Base-by-base conservation (phyloP, 495 filamentous ascomycete species). In the Jackrogersella multiformis region DNA sequence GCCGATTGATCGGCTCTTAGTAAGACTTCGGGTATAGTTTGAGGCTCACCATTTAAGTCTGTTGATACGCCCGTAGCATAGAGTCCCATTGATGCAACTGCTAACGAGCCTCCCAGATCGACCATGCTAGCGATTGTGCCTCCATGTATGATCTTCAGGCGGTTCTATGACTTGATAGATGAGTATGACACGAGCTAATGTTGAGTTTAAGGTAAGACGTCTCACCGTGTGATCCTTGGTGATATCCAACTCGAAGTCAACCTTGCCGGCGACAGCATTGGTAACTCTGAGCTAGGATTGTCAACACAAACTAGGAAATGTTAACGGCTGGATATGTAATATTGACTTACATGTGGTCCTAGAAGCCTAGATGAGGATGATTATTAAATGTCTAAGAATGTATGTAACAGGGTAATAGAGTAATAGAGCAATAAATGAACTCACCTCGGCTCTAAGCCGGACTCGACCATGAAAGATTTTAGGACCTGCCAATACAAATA, bases 41-140 rank as follows among this genome's bases (percentile, higher is more conserved):
- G 20, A 9, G 2, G 24, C 80, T 65, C 78, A 93, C 92, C 90
- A 69, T 91, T 97, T 8, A 99, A 72, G 74, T 99, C 95, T 0
- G 95, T 97, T 0, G 92, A 93, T 5, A 99, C 94, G 6, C 95
- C 95, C 0, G 95, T 99, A 20, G 92, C 85, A 71, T 88, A 96
- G 0, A 96, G 80, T 0, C 95, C 95, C 65, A 87, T 87, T 2
- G 95, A 97, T 23, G 95, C 94, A 24, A 99, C 94, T 4, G 94
- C 95, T 16, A 99, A 81, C 7, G 93, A 97, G 15, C 95, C 95
- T 3, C 95, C 95, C 0, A 98, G 84, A 70, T 99, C 95, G 42
- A 97, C 93, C 90, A 98, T 92, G 77, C 90, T 93, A 15, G 95
- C 94, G 71, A 98, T 93, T 15, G 95, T 96, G 35, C 94, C 95